A percentile compares a stretch with the other conserved stretches of the same genome.
These are phyloP conservation scores for Penicillium sumatraense DNA, from an alignment of 2,329 filamentous ascomycete species.

Conservation along the genomic window DNA sequence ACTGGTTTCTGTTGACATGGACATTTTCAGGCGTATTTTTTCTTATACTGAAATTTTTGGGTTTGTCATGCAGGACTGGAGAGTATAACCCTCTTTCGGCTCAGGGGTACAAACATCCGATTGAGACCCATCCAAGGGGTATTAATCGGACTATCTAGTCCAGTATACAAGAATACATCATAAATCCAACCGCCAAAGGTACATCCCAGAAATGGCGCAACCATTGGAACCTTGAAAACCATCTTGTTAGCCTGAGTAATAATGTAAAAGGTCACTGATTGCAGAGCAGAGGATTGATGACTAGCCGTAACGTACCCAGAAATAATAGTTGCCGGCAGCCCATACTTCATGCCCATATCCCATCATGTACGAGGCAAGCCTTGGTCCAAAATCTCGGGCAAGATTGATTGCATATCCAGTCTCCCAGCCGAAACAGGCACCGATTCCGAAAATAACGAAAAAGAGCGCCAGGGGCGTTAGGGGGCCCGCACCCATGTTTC, in stretches of 20 bases:
- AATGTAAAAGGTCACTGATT: too few relatives aligned
- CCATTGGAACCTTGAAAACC: conserved; percentile 77
- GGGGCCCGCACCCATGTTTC: conserved; percentile 58
- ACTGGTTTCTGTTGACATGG: not conserved
- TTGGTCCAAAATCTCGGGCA: conserved; percentile 72
- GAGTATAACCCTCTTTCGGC: conserved; percentile 9
- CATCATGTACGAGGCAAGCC: conserved; percentile 68
- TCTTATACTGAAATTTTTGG: too few relatives aligned
- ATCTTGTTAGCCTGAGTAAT: too few relatives aligned
- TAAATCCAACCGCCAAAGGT: conserved; percentile 69
- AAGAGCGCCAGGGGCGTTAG: conserved; percentile 67
- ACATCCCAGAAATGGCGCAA: conserved; percentile 70
- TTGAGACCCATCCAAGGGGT: conserved; percentile 68
- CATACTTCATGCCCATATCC: conserved; percentile 72
- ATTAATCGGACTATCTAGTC: conserved; percentile 69
- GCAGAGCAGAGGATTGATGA: too few relatives aligned
- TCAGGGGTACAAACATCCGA: conserved; percentile 46
- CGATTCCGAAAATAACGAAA: conserved; percentile 75
- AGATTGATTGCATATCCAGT: conserved; percentile 78
- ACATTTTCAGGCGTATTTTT: not conserved
- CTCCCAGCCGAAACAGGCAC: conserved; percentile 75
- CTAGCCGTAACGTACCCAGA: conserved; percentile 63
- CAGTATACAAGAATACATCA: conserved; percentile 71
- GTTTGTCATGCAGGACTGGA: conserved; percentile 24
- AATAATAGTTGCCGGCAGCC: conserved; percentile 71